Evolutionary conservation across 352 stramenopile genomes (phyloP), one percentile per base, ranked within the genome.

Genomic region (Globisporangium ultimum): DNA sequence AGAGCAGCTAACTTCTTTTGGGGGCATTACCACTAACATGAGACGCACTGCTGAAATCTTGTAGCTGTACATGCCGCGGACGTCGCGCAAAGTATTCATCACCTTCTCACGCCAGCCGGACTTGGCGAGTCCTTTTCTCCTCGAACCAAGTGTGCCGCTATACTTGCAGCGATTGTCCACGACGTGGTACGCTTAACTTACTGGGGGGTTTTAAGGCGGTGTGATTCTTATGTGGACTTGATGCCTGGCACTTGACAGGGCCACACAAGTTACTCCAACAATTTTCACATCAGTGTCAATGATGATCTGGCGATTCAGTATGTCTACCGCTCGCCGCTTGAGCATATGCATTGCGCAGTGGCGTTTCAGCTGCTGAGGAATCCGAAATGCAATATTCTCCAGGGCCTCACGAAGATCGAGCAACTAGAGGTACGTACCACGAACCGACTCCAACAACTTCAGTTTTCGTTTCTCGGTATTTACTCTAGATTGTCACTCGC

Each of bases 221-320:
- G 28, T 36, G 8, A 36, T 36, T 1, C 28, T 36, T 5, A 36
- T 36, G 7, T 36, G 28, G 28, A 10, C 28, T 40, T n/a, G n/a
- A 40, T 12, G 10, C 3, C 17, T 51, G 10, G 21, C 24, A 3
- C 5, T 62, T 13, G 49, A 5, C 47, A 89, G 79, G 84, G 79
- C n/a, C 88, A 96, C 67, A 91, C 84, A 50, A 91, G 87, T 59
- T 90, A 76, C 68, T 88, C 84, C 58, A 93, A 96, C 70, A 92
- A 91, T 56, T 95, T 96, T 57, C 85, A 94, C 68, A 91, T 96
- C 53, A 72, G 72, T 18, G 56, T 78, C 22, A 91, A 94, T 57
- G 81, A 92, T 69, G 71, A 91, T 36, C 71, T 96, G 51, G 84
- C 88, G 11, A 69, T 90, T 40, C 70, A 83, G 60, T 95, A 96